Evolutionary conservation across 1,284 basidiomycete genomes (phyloP).

Genomic region (Cryptococcus floricola): DNA sequence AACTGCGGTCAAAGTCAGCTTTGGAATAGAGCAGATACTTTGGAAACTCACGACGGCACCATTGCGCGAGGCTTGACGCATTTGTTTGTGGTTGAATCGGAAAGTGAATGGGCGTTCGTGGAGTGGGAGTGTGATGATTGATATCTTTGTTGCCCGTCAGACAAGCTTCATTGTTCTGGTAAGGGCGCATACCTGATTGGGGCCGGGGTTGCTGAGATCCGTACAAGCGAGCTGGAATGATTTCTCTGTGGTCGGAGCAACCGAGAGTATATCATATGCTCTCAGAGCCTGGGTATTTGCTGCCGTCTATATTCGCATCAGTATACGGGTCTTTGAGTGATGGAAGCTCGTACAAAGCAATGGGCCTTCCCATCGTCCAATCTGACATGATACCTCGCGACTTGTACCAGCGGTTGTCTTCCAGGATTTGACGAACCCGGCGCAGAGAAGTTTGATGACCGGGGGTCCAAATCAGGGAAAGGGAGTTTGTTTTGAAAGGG

Average conservation of each 20-base stretch:
- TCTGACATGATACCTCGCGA: constrained; percentile 42
- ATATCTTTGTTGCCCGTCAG: constrained; percentile 27
- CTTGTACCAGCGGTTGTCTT: constrained; percentile 37
- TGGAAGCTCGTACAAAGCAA: constrained; percentile 32
- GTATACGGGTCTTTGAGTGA: neutral
- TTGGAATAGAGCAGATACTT: neutral
- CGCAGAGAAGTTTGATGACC: constrained; percentile 4
- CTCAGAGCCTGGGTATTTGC: constrained; percentile 33
- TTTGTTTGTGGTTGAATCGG: constrained; percentile 42
- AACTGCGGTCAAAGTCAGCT: constrained; percentile 27
- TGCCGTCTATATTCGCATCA: constrained; percentile 25
- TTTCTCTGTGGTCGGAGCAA: constrained; percentile 43
- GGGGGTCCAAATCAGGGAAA: constrained; percentile 42
- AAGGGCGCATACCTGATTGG: constrained; percentile 39
- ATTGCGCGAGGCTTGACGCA: constrained; percentile 45
- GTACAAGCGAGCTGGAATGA: constrained; percentile 46
- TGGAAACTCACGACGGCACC: constrained; percentile 44
- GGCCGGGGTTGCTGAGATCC: constrained; percentile 44
- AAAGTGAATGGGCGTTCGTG: constrained; percentile 45
- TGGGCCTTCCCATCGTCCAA: constrained; percentile 44
- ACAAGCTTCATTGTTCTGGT: neutral
- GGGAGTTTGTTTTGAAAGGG: constrained; percentile 37
- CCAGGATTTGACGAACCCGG: constrained; percentile 1
- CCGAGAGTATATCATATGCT: constrained; percentile 44
- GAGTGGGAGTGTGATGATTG: constrained; percentile 47